phyloP scores from a whole-genome alignment of 768 basidiomycete species.

The Mycena galopus region DNA sequence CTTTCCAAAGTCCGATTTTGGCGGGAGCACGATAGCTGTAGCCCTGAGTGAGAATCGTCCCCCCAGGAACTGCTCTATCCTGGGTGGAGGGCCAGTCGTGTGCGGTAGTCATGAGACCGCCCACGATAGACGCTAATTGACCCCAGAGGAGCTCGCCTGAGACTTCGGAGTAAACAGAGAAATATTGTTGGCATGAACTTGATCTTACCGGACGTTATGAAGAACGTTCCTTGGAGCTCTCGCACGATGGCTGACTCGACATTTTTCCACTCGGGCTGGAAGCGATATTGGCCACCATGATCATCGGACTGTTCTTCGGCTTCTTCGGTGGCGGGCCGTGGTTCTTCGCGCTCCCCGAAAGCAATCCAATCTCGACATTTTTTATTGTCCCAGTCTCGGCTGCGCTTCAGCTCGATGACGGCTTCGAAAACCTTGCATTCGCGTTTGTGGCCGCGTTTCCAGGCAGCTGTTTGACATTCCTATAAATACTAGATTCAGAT shows the following conservation, averaged over 20 bases:
- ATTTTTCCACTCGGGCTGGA: conserved; percentile 26
- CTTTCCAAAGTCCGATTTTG: conserved; percentile 34
- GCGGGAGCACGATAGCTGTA: conserved; percentile 30
- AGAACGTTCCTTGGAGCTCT: conserved; percentile 28
- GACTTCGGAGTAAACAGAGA: not conserved
- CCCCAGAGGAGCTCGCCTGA: conserved; percentile 37
- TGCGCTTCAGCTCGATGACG: conserved; percentile 30
- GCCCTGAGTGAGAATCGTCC: conserved; percentile 17
- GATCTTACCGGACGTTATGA: conserved; percentile 25
- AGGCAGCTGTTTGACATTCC: conserved; percentile 35
- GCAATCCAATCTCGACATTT: conserved; percentile 27
- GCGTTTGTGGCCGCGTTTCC: conserved; percentile 33
- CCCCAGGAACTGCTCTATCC: conserved; percentile 9
- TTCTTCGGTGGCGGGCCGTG: not conserved
- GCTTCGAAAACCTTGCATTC: conserved; percentile 35
- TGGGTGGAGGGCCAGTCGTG: conserved; percentile 22
- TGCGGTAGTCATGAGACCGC: conserved; percentile 5
- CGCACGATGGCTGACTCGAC: conserved; percentile 6
- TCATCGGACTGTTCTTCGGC: not conserved
- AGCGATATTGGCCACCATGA: not conserved
- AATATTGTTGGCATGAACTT: not conserved
- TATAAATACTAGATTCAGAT: not conserved
- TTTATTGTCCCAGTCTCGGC: conserved; percentile 27
- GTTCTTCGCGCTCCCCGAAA: conserved; percentile 19
- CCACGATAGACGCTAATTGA: conserved; percentile 16